Evolutionary conservation across 345 rosid species (phyloP), one percentile per base, ranked within the genome.

Genomic region (Rubroshorea leprosula): DNA sequence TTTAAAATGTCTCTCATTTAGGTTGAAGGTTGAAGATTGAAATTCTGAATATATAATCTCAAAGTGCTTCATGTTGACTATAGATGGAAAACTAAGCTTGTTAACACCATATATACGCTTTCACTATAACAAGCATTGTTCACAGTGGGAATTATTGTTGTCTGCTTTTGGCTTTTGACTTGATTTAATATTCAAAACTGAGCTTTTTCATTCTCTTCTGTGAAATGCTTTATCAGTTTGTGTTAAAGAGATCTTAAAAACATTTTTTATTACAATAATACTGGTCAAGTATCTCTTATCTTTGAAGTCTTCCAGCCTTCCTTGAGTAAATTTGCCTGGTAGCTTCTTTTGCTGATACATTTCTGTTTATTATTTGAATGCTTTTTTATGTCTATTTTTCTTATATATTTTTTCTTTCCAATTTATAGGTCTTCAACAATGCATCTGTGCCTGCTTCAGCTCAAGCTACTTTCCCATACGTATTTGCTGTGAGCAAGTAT

Each of bases 381-480:
- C 12, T 10, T 35, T 6, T 6, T 1, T 4, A 35, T 35, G 1
- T 35, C 12, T 2, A 35, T 35, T 13, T 35, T 13, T 35, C 31
- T 27, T 27, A 27, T 35, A 35, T 35, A 35, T 3, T 35, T 35
- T n/a, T 35, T 35, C 12, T 35, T 35, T 35, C 41, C 12, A 39
- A 39, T 57, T 60, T 70, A 60, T 65, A 93, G 99, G 83, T 78
- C 64, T 89, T 89, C 65, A 76, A 78, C 77, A 93, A 89, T 53
- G 91, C 97, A 43, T 61, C 96, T 47, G 80, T 89, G 56, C 85
- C 85, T 43, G 47, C 78, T 58, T 85, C 89, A 2, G 53, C 85
- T 26, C 96, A 85, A 67, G 91, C 99, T 35, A 78, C 97, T 49
- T 93, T 87, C 70, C 91, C 94, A 44, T 93, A 83, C 57, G 54